A percentile compares a stretch with the other conserved stretches of the same genome.
Conservation (phyloP, 2,329 filamentous ascomycete species). For the Penicillium palitans region DNA sequence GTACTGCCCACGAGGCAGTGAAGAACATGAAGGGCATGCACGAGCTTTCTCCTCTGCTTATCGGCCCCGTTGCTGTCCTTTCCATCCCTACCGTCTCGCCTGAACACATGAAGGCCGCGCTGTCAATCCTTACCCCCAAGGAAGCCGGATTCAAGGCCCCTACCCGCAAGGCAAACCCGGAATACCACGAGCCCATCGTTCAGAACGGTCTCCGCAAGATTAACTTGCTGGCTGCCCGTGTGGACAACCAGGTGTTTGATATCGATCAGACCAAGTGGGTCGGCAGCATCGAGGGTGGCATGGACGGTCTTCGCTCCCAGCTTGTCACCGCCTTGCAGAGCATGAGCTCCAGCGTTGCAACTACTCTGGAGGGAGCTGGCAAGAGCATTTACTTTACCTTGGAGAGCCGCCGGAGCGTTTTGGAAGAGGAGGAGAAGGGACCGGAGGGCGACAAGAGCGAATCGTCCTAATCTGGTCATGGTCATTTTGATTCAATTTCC, state of each 20-base stretch:
- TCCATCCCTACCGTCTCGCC: conserved; percentile 82
- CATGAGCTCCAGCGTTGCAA: conserved; percentile 74
- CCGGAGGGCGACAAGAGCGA: conserved; percentile 38
- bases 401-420: conserved; percentile 74
- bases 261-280: conserved; percentile 68
- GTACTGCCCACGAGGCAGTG: conserved; percentile 53
- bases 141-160: conserved; percentile 75
- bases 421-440: conserved; percentile 68
- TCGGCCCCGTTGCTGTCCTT: conserved; percentile 77
- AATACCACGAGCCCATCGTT: conserved; percentile 75
- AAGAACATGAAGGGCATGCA: conserved; percentile 54
- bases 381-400: conserved; percentile 85
- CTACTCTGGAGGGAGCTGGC: conserved; percentile 73
- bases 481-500: conserved; percentile 21
- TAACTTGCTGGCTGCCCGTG: conserved; percentile 77
- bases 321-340: conserved; percentile 78
- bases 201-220: conserved; percentile 85
- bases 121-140: conserved; percentile 74
- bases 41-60: conserved; percentile 71
- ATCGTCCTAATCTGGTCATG: conserved; percentile 25
- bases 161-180: conserved; percentile 70
- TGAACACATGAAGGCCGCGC: conserved; percentile 75
- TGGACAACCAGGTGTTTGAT: conserved; percentile 85
- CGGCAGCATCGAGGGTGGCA: conserved; percentile 74
- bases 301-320: conserved; percentile 78